These are phyloP conservation scores for Boletus calvinii DNA, from an alignment of 1,284 basidiomycete species.

Conservation along the genomic window DNA sequence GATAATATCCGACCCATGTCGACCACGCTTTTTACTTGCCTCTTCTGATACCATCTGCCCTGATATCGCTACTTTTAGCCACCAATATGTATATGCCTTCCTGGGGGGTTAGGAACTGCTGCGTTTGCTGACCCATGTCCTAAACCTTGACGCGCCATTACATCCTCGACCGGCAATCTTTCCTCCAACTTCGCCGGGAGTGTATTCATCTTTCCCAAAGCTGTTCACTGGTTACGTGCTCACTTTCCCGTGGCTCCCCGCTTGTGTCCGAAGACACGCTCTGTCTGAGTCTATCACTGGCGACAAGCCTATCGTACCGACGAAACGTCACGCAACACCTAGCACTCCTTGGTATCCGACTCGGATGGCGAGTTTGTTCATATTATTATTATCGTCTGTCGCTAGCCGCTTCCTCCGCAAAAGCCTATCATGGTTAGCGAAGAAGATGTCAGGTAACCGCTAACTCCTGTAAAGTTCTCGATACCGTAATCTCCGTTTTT, in stretches of 20 bases:
- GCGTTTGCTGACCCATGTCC: slow-evolving; percentile 10
- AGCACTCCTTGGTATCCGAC: background rate
- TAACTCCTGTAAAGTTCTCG: slow-evolving; percentile 29
- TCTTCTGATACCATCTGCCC: slow-evolving; percentile 19
- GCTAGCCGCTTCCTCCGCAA: slow-evolving; percentile 28
- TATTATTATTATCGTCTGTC: slow-evolving; percentile 22
- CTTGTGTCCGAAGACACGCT: background rate
- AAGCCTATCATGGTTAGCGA: slow-evolving; percentile 34
- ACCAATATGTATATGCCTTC: slow-evolving; percentile 11
- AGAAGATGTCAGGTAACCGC: slow-evolving; percentile 20
- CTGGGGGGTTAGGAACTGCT: slow-evolving; percentile 10
- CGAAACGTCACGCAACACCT: background rate
- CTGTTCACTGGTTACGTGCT: slow-evolving; percentile 20
- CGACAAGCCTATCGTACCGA: background rate
- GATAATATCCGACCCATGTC: slow-evolving; percentile 35
- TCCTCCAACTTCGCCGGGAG: slow-evolving; percentile 2
- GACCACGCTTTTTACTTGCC: slow-evolving; percentile 24
- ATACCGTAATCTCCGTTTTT: slow-evolving; percentile 37
- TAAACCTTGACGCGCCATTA: slow-evolving; percentile 15
- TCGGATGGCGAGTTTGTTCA: background rate
- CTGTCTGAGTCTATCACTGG: too few relatives aligned
- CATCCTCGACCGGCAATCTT: slow-evolving; percentile 18
- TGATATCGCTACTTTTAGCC: slow-evolving; percentile 27
- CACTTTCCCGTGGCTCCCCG: slow-evolving; percentile 14
- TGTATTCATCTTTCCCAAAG: background rate